These are phyloP conservation scores for Fragilaria crotonensis DNA, from an alignment of 108 stramenopile species.

Conservation along the genomic window DNA sequence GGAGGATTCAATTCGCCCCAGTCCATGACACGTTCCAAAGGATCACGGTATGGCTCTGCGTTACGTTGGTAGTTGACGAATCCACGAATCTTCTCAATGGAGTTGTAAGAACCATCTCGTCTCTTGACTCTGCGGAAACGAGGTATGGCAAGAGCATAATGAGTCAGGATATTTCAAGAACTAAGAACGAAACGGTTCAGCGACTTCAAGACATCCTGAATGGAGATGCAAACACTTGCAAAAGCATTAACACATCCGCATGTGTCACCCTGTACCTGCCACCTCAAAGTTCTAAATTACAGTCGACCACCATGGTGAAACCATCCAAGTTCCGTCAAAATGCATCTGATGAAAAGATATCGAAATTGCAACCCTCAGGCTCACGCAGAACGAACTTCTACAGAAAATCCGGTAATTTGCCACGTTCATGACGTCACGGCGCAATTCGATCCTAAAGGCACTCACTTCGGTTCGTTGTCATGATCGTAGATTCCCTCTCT, in stretches of 20 bases:
- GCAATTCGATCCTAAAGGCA: neutral
- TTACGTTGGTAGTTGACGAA: conserved; percentile 96
- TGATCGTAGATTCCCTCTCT: conserved; percentile 84
- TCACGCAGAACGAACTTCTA: too few species aligned
- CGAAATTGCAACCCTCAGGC: too few species aligned
- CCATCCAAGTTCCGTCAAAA: too few species aligned
- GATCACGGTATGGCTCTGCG: conserved; percentile 92
- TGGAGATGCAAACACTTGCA: too few species aligned
- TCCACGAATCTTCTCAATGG: conserved; percentile 87
- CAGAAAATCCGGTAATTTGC: neutral
- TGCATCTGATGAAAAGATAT: too few species aligned
- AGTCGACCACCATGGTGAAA: too few species aligned
- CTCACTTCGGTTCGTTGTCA: conserved; percentile 90
- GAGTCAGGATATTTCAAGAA: neutral
- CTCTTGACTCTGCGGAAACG: conserved; percentile 87
- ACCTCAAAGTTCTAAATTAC: too few species aligned
- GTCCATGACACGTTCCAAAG: conserved; percentile 84
- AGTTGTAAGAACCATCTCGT: conserved; percentile 80
- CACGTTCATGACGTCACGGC: neutral
- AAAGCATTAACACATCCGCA: too few species aligned
- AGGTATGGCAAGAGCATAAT: neutral
- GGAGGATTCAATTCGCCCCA: conserved; percentile 94
- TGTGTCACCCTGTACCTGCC: too few species aligned
- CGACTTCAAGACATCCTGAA: too few species aligned
- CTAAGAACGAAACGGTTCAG: neutral